These are phyloP conservation scores for Dothistroma septosporum DNA, from an alignment of 2,329 filamentous ascomycete species.

Conservation along the genomic window DNA sequence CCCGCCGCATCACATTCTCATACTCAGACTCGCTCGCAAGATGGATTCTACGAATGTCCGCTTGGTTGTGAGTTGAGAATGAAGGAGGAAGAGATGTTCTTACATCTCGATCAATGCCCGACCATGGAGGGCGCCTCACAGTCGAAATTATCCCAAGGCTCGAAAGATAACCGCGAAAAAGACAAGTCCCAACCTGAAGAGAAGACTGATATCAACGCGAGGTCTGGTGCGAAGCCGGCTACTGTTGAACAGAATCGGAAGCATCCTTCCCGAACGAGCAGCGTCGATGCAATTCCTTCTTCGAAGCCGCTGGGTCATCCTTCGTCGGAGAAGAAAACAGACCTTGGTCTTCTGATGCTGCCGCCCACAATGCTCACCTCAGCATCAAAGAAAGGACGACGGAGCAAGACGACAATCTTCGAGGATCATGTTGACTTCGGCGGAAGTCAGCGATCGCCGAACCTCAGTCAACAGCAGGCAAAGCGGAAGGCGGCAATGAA, in stretches of 20 bases:
- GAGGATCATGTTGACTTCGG: conserved; percentile 32
- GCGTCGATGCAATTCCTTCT: neutral
- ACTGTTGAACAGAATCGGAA: neutral
- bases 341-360: conserved; percentile 12
- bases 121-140: neutral
- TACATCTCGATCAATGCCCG: neutral
- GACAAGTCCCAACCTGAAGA: neutral
- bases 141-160: neutral
- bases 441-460: conserved; percentile 24
- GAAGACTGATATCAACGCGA: neutral
- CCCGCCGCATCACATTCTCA: neutral
- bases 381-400: conserved; percentile 19
- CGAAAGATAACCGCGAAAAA: neutral
- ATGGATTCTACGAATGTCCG: neutral
- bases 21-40: neutral
- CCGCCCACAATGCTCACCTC: conserved; percentile 20
- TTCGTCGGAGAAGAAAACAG: conserved; percentile 10
- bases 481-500: conserved; percentile 22
- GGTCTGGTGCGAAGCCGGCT: neutral
- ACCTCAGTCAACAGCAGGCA: conserved; percentile 34
- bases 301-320: neutral
- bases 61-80: neutral
- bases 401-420: conserved; percentile 35
- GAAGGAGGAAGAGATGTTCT: neutral
- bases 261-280: neutral